Base-by-base conservation (phyloP, 106 monocot species). In the Acanthochlamys bracteata region DNA sequence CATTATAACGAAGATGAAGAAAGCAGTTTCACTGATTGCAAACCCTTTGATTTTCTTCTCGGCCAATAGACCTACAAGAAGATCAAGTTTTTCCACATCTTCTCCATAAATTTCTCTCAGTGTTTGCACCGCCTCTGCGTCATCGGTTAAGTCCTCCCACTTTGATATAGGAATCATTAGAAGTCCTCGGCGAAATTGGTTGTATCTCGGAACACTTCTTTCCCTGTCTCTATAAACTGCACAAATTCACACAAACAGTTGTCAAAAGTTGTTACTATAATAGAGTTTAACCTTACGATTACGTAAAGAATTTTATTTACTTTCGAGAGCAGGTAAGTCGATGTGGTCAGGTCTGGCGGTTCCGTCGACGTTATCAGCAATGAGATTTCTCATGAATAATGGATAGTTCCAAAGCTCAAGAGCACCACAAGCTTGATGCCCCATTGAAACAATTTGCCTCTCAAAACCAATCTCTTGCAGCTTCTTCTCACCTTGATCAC, bases 401-500 rank as follows among this genome's bases (percentile, higher is more conserved):
- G 86, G 86, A 53, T 86, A 86, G 75, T 86, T 86, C 86, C 86
- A 86, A 0, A 86, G 78, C 71, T 82, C 82, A 17, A 86, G 82
- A 23, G 78, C 82, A n/a, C 86, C 86, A 56, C 79, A 75, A 9
- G 86, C 71, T 67, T 86, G 86, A 51, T 86, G 75, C 0, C 86
- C 86, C 86, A 86, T 86, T 25, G 86, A 86, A 10, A 86, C 78
- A 0, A 80, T 23, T 55, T 76, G 75, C 61, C 80, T 82, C 42
- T 82, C 79, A 19, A 86, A 82, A 17, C 86, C 86, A 11, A 86
- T 58, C 46, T 72, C 20, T 17, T 10, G 15, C 41, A 82, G 57
- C 11, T 13, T 20, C 22, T 54, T 39, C 20, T 86, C 86, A 42
- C 86, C 86, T 26, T 59, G 42, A 17, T 75, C 12, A 11, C 86